phyloP scores from a whole-genome alignment of 192 early-diverging fungal genomes.

The Chytriomyces sp. region DNA sequence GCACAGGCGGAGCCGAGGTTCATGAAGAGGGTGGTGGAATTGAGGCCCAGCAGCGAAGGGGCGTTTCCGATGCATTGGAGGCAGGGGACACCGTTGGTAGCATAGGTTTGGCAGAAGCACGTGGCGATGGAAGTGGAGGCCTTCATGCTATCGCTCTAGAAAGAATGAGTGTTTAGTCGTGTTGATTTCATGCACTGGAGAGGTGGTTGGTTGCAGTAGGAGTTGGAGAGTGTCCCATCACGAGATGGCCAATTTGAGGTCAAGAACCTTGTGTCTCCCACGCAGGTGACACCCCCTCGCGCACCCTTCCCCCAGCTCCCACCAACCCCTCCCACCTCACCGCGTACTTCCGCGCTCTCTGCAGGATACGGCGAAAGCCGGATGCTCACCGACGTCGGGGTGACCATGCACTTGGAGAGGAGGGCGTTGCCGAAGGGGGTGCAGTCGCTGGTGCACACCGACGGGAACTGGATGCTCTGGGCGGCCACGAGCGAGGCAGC shows the following conservation, averaged over 20 bases:
- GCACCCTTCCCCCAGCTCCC: background rate
- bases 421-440: conserved; percentile 6
- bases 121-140: conserved; percentile 11
- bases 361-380: too few relatives aligned
- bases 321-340: background rate
- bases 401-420: conserved; percentile 6
- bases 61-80: conserved; percentile 26
- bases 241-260: background rate
- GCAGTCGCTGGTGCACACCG: conserved; percentile 10
- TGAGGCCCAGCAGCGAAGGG: background rate
- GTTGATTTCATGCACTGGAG: too few relatives aligned
- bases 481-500: background rate
- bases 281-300: background rate
- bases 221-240: background rate
- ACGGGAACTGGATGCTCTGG: conserved; percentile 19
- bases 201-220: too few relatives aligned
- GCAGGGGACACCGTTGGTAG: background rate
- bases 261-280: background rate
- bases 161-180: background rate
- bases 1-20: conserved; percentile 8
- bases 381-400: conserved; percentile 12
- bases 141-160: conserved; percentile 10
- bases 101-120: conserved; percentile 18
- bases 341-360: background rate
- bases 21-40: background rate